Conservation (phyloP, 345 rosid species). For the Bruguiera parviflora region DNA sequence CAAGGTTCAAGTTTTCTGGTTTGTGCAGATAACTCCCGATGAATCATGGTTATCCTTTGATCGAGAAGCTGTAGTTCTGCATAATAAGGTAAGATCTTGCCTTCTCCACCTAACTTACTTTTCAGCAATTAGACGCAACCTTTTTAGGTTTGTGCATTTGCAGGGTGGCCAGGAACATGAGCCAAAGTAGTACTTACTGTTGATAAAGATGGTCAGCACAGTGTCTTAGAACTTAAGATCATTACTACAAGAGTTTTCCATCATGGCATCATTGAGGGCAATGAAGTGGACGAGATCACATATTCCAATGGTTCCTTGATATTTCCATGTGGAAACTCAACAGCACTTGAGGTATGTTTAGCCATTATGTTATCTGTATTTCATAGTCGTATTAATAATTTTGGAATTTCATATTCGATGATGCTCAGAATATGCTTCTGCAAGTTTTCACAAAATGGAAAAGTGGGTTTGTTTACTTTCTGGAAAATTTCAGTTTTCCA, state of each 20-base stretch:
- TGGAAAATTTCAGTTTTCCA: too few species aligned
- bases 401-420: neutral
- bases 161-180: slow-evolving; percentile 99
- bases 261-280: slow-evolving; percentile 15
- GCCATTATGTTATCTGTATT: neutral
- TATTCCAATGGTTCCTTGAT: slow-evolving; percentile 53
- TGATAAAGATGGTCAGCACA: slow-evolving; percentile 31
- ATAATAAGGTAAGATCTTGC: slow-evolving; percentile 60
- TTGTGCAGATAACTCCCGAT: slow-evolving; percentile 60
- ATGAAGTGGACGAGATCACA: slow-evolving; percentile 40
- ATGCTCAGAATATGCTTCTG: neutral
- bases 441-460: neutral
- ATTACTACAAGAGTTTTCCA: slow-evolving; percentile 57
- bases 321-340: slow-evolving; percentile 63
- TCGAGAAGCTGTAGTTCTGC: slow-evolving; percentile 63
- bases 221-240: slow-evolving; percentile 59
- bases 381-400: neutral
- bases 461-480: too few species aligned
- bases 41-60: slow-evolving; percentile 87
- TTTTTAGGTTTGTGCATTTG: slow-evolving; percentile 87
- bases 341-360: slow-evolving; percentile 63
- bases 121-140: slow-evolving; percentile 30
- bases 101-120: slow-evolving; percentile 10
- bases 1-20: slow-evolving; percentile 9
- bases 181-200: slow-evolving; percentile 54